These are phyloP conservation scores for Fraxinus excelsior DNA, from an alignment of 257 asterid species.

Conservation along the genomic window DNA sequence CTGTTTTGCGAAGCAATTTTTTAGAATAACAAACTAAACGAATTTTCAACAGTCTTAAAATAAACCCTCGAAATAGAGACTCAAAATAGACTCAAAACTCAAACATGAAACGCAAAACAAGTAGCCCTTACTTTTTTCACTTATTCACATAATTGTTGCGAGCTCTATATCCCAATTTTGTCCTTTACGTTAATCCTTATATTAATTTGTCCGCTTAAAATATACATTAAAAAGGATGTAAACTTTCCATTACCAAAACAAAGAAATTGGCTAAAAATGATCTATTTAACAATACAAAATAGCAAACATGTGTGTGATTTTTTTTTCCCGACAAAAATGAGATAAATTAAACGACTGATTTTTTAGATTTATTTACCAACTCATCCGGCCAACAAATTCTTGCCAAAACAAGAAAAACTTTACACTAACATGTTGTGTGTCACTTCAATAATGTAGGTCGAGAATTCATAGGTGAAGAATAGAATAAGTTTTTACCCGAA, in stretches of 20 bases:
- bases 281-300: not conserved
- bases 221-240: not conserved
- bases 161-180: not conserved
- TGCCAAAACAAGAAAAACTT: not conserved
- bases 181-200: not conserved
- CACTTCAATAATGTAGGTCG: not conserved
- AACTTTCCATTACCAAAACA: conserved; percentile 1
- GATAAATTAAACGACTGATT: not conserved
- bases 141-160: not conserved
- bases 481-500: not conserved
- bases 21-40: too few species aligned
- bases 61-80: not conserved
- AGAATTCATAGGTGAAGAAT: not conserved
- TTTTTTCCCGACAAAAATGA: not conserved
- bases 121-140: too few species aligned
- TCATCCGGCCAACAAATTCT: not conserved
- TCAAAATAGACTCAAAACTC: too few species aligned
- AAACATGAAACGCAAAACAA: too few species aligned
- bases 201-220: not conserved
- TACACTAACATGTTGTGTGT: not conserved
- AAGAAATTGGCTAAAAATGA: not conserved
- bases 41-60: too few species aligned
- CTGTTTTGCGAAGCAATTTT: too few species aligned
- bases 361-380: not conserved
- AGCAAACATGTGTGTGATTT: not conserved